Conservation (phyloP, 768 basidiomycete species). For the Fomitopsis pulvina region DNA sequence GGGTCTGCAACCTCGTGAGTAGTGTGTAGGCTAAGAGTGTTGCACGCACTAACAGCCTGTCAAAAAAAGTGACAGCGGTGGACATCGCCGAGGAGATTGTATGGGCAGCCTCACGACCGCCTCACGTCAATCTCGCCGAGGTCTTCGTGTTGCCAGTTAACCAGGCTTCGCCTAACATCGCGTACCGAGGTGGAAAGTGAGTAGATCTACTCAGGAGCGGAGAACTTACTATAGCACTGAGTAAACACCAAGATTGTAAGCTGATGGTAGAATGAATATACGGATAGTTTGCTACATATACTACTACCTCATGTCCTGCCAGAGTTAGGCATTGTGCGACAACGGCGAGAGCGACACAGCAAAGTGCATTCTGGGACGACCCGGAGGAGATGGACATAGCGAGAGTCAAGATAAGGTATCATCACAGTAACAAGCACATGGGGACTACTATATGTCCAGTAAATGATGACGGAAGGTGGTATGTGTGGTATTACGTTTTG, state of each 20-base stretch:
- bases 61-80: conserved; percentile 60
- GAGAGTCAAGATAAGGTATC: conserved; percentile 2
- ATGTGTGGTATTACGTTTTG: conserved; percentile 11
- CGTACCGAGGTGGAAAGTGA: conserved; percentile 43
- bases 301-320: neutral
- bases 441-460: neutral
- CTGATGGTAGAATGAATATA: neutral
- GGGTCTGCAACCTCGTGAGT: conserved; percentile 79
- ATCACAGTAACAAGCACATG: conserved; percentile 6
- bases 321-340: neutral
- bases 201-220: conserved; percentile 1
- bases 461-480: neutral
- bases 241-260: conserved; percentile 1
- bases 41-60: neutral
- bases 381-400: conserved; percentile 7
- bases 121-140: conserved; percentile 89
- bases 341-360: neutral
- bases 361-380: conserved; percentile 2
- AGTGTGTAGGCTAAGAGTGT: neutral
- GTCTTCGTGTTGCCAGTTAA: conserved; percentile 73
- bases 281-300: neutral
- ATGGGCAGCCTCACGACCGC: conserved; percentile 88
- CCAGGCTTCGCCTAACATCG: conserved; percentile 65
- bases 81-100: conserved; percentile 98
- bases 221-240: neutral